Evolutionary conservation across 179 eudicot species (phyloP).

Genomic region (Patellifolia procumbens): DNA sequence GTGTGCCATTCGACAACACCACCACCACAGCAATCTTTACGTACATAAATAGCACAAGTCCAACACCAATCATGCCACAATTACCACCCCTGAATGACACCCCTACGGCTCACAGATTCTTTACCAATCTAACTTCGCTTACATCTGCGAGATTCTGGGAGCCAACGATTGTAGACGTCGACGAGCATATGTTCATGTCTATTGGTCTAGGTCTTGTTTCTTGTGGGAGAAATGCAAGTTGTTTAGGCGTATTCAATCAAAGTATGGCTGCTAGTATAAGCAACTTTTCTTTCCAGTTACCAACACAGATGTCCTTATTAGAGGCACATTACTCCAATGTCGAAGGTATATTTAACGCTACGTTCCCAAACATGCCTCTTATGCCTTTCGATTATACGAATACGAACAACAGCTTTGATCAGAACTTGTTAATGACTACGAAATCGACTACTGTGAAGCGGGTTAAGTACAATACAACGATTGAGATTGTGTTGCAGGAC

Average conservation of each 20-base stretch:
- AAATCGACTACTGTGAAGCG: conserved; percentile 36
- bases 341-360: conserved; percentile 19
- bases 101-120: conserved; percentile 50
- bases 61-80: conserved; percentile 42
- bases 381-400: conserved; percentile 31
- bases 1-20: conserved; percentile 32
- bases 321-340: conserved; percentile 27
- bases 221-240: conserved; percentile 30
- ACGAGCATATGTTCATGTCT: conserved; percentile 57
- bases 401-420: conserved; percentile 12
- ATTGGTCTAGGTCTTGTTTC: conserved; percentile 40
- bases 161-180: conserved; percentile 36
- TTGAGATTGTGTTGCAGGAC: conserved; percentile 39
- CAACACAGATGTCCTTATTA: conserved; percentile 26
- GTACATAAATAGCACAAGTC: conserved; percentile 26
- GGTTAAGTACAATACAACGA: conserved; percentile 29
- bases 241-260: conserved; percentile 29
- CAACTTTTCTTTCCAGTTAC: conserved; percentile 28
- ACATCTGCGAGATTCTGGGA: conserved; percentile 44
- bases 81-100: conserved; percentile 58
- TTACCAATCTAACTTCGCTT: conserved; percentile 41
- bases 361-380: conserved; percentile 22
- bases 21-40: conserved; percentile 54
- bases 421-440: conserved; percentile 23
- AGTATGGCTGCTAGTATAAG: conserved; percentile 33